phyloP scores from a whole-genome alignment of 495 filamentous ascomycete species.

The Tuber brumale region DNA sequence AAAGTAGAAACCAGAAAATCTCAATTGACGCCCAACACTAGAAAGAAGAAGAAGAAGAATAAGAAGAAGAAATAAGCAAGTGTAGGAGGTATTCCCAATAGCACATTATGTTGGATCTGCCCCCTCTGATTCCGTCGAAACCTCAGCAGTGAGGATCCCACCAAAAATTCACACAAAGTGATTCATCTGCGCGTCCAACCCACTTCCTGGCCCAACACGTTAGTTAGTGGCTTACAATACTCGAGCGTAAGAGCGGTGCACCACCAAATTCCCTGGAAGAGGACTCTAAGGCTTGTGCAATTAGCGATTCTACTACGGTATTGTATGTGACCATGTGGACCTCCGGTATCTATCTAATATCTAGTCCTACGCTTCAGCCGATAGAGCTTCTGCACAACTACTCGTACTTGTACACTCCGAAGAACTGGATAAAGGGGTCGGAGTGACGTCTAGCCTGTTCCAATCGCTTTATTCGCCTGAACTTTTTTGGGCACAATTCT shows the following conservation, averaged over 20 bases:
- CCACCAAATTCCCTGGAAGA: too few relatives aligned
- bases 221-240: not conserved
- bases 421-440: not conserved
- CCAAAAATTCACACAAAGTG: too few relatives aligned
- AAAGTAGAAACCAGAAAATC: too few relatives aligned
- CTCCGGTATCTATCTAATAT: too few relatives aligned
- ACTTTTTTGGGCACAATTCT: not conserved
- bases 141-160: too few relatives aligned
- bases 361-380: not conserved
- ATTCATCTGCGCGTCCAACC: not conserved
- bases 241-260: not conserved
- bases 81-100: too few relatives aligned
- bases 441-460: not conserved
- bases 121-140: too few relatives aligned
- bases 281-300: not conserved
- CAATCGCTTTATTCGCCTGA: not conserved
- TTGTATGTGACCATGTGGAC: not conserved
- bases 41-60: too few relatives aligned
- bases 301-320: not conserved
- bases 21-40: too few relatives aligned
- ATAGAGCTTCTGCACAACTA: not conserved
- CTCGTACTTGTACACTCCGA: too few relatives aligned
- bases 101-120: too few relatives aligned
- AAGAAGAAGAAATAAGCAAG: too few relatives aligned
- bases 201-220: not conserved